A percentile compares a stretch with the other conserved stretches of the same genome.
Evolutionary conservation across 768 basidiomycete species (phyloP).

Genomic region (Cystoderma amianthinum): DNA sequence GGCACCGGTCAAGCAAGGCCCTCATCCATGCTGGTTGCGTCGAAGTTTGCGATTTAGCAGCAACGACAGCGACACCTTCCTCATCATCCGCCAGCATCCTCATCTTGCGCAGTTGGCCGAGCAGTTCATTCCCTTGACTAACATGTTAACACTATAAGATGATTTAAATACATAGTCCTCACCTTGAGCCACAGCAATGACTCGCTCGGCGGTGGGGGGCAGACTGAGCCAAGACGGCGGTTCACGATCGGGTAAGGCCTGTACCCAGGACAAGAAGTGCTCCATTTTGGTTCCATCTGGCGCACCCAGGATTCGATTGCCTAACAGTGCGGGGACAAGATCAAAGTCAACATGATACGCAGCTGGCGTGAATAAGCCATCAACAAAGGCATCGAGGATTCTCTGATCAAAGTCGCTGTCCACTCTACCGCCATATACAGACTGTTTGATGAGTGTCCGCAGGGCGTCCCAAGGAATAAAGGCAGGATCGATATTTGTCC

Average conservation of each 20-base stretch:
- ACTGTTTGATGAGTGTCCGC: conserved; percentile 90
- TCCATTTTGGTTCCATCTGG: conserved; percentile 93
- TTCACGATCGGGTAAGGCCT: conserved; percentile 83
- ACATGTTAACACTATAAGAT: conserved; percentile 4
- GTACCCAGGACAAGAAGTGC: conserved; percentile 88
- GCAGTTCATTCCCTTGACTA: conserved; percentile 78
- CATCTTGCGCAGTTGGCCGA: conserved; percentile 91
- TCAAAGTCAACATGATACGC: conserved; percentile 94
- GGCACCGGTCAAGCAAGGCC: conserved; percentile 69
- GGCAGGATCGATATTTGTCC: conserved; percentile 87
- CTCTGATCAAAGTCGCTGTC: conserved; percentile 95
- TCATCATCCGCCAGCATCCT: conserved; percentile 83
- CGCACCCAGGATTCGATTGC: conserved; percentile 50
- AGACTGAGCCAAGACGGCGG: conserved; percentile 94
- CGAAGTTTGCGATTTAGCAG: conserved; percentile 55
- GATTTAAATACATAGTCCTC: conserved; percentile 9
- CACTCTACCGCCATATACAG: conserved; percentile 90
- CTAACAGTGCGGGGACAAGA: conserved; percentile 63
- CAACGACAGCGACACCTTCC: conserved; percentile 40
- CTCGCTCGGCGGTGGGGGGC: conserved; percentile 85
- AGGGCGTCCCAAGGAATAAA: conserved; percentile 94
- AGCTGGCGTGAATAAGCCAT: conserved; percentile 76
- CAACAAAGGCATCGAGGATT: conserved; percentile 90
- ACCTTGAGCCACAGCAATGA: conserved; percentile 92
- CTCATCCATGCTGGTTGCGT: conserved; percentile 97